phyloP scores from a whole-genome alignment of 2,329 filamentous ascomycete genomes.

The Sporothrix brasiliensis region DNA sequence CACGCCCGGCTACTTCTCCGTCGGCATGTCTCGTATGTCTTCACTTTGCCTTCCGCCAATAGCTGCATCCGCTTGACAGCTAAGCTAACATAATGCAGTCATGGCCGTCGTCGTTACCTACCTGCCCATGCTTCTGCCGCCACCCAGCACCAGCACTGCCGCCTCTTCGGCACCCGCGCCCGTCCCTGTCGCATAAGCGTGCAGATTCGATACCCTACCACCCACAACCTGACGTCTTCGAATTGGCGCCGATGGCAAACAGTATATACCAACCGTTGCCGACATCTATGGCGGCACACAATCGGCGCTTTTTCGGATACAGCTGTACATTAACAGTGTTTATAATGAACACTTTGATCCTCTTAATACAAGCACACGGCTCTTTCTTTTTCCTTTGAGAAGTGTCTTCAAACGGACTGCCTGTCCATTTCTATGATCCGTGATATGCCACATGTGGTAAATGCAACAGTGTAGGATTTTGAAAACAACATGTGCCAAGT shows the following conservation, averaged over 20 bases:
- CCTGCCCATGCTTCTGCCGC: constrained; percentile 45
- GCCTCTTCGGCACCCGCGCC: constrained; percentile 41
- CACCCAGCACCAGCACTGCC: constrained; percentile 36
- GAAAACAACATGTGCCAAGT: constrained; percentile 19
- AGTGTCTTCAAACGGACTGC: neutral
- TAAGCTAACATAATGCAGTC: constrained; percentile 36
- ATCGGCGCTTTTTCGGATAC: neutral
- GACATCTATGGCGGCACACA: neutral
- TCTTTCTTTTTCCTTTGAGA: neutral
- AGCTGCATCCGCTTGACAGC: neutral
- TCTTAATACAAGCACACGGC: constrained; percentile 17
- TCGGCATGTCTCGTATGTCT: constrained; percentile 45
- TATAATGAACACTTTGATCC: constrained; percentile 10
- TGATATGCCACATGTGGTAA: too few relatives aligned
- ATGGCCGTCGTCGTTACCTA: constrained; percentile 46
- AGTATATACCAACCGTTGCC: neutral
- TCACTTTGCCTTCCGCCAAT: too few relatives aligned
- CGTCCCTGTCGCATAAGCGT: constrained; percentile 34
- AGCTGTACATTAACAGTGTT: constrained; percentile 19
- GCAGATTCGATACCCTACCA: constrained; percentile 5
- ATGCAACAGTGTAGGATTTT: neutral
- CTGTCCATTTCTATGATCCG: neutral
- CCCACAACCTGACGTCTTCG: neutral
- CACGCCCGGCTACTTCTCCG: constrained; percentile 60
- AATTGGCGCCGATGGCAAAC: neutral